A percentile compares a stretch with the other conserved stretches of the same genome.
Conservation (phyloP, 352 stramenopile genomes). For the Saprolegnia diclina region DNA sequence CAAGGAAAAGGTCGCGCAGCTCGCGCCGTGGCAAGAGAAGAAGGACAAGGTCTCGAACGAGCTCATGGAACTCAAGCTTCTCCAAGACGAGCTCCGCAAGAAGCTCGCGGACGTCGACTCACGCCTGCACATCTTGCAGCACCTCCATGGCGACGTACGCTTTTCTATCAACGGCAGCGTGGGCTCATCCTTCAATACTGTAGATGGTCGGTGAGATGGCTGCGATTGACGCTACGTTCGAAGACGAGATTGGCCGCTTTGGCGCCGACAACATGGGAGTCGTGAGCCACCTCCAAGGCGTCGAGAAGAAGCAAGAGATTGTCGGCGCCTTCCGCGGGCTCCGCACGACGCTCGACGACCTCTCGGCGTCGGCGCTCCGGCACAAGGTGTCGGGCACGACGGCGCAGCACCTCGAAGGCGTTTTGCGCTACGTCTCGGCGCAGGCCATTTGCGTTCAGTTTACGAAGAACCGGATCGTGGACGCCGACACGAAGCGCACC, state of each 20-base stretch:
- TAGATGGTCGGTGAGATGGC: conserved; percentile 41
- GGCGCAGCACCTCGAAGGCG: conserved; percentile 57
- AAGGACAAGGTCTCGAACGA: conserved; percentile 38
- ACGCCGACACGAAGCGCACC: conserved; percentile 39
- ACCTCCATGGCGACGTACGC: conserved; percentile 19
- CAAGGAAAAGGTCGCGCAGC: conserved; percentile 49
- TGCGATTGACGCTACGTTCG: conserved; percentile 45
- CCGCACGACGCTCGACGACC: conserved; percentile 18
- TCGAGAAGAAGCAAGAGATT: conserved; percentile 26
- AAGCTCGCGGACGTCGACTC: conserved; percentile 21
- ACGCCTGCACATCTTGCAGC: conserved; percentile 13
- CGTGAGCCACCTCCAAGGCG: conserved; percentile 6
- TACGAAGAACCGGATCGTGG: conserved; percentile 56
- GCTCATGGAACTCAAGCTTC: conserved; percentile 32
- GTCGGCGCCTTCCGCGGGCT: conserved; percentile 20
- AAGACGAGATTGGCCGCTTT: conserved; percentile 40
- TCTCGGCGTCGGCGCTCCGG: conserved; percentile 4
- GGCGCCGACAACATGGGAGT: conserved; percentile 37
- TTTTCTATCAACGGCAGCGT: not conserved
- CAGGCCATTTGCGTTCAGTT: conserved; percentile 75
- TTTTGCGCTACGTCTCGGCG: conserved; percentile 65
- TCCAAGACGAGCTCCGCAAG: conserved; percentile 15
- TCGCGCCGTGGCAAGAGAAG: conserved; percentile 43
- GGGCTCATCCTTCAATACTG: not conserved
- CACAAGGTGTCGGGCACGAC: conserved; percentile 26